Percentiles rank a stretch among this genome's conserved stretches.
These are phyloP conservation scores for Sugiyamaella pinicola DNA, from an alignment of 1,139 yeast genomes.

Conservation along the genomic window DNA sequence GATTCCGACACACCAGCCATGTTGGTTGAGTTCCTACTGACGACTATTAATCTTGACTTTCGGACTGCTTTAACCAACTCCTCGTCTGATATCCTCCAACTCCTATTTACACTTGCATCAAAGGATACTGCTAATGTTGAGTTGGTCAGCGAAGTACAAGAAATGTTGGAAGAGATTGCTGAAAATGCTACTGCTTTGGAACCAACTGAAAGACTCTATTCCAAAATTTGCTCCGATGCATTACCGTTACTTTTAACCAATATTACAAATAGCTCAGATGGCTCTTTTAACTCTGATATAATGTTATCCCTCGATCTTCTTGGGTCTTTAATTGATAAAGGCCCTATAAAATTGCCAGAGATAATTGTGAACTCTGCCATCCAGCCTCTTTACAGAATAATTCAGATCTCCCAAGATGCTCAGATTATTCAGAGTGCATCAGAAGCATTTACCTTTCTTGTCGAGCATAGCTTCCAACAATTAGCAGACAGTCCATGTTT, in stretches of 20 bases:
- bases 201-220: constrained; percentile 33
- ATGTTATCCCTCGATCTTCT: constrained; percentile 70
- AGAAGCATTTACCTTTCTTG: constrained; percentile 66
- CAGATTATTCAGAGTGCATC: constrained; percentile 79
- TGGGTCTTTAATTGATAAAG: constrained; percentile 55
- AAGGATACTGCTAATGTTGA: constrained; percentile 78
- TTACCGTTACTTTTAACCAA: constrained; percentile 41
- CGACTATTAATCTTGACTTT: constrained; percentile 54
- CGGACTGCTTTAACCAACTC: constrained; percentile 44
- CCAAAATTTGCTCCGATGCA: constrained; percentile 52
- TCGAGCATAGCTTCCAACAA: constrained; percentile 53
- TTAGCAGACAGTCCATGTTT: constrained; percentile 47
- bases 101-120: constrained; percentile 65
- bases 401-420: constrained; percentile 66
- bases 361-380: constrained; percentile 54
- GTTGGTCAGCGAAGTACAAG: constrained; percentile 58
- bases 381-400: constrained; percentile 54
- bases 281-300: constrained; percentile 51
- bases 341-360: constrained; percentile 51
- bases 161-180: constrained; percentile 63
- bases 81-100: constrained; percentile 50
- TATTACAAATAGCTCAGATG: constrained; percentile 38
- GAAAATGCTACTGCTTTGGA: constrained; percentile 49
- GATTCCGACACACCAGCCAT: constrained; percentile 82
- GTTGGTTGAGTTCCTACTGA: constrained; percentile 68